phyloP scores from a whole-genome alignment of 371 early-diverging fungal species.

The Mucor irregularis region DNA sequence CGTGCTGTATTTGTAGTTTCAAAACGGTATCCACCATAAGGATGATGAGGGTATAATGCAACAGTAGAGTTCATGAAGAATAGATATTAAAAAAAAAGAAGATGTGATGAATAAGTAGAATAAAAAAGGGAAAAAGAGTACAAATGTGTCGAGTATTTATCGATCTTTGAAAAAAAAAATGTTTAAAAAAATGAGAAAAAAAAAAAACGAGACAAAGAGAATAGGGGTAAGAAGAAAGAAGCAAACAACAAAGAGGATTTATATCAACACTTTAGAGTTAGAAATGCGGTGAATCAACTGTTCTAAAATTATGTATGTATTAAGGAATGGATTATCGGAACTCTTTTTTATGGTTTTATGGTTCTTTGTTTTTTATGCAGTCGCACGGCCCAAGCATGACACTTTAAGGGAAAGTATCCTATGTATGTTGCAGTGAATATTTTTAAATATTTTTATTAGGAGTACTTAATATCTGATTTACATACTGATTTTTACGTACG shows the following conservation, averaged over 20 bases:
- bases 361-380: slow-evolving; percentile 19
- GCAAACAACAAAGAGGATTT: background rate
- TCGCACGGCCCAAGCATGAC: slow-evolving; percentile 25
- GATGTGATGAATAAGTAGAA: background rate
- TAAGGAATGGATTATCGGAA: slow-evolving; percentile 36
- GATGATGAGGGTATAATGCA: slow-evolving; percentile 20
- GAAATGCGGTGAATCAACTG: slow-evolving; percentile 16
- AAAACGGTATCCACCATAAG: slow-evolving; percentile 28
- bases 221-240: background rate
- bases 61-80: slow-evolving; percentile 21
- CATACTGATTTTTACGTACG: background rate
- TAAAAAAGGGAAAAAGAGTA: background rate
- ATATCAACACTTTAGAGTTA: slow-evolving; percentile 4
- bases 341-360: slow-evolving; percentile 17
- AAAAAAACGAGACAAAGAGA: slow-evolving; percentile 3
- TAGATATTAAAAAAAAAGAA: background rate
- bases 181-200: background rate
- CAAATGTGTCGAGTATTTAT: no score
- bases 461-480: background rate
- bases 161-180: no score
- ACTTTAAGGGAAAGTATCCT: slow-evolving; percentile 1
- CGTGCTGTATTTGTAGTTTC: slow-evolving; percentile 14
- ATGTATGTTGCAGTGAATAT: no score
- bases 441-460: background rate
- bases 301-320: slow-evolving; percentile 21